These are phyloP conservation scores for Camellia granthamiana DNA, from an alignment of 148 eudicot species.

Conservation along the genomic window DNA sequence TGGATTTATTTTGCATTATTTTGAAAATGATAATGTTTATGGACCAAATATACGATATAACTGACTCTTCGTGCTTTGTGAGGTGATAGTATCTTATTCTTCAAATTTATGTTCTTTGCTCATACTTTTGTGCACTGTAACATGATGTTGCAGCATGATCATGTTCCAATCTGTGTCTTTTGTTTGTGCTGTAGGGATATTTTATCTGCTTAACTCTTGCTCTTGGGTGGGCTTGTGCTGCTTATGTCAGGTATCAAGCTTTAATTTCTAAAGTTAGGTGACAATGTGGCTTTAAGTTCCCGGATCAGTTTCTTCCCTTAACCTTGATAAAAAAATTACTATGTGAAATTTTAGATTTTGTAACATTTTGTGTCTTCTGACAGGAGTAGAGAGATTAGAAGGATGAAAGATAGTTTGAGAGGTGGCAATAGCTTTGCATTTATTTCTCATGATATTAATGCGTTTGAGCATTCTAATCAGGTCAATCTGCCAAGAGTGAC, in stretches of 20 bases:
- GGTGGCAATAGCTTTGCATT: constrained; percentile 77
- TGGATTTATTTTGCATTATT: not conserved
- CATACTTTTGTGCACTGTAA: not conserved
- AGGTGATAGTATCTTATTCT: not conserved
- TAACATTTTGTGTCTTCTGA: not conserved
- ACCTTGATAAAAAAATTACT: not conserved
- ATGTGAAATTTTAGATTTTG: not conserved
- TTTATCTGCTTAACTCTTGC: constrained; percentile 73
- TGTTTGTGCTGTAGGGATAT: constrained; percentile 55
- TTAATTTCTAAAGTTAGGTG: not conserved
- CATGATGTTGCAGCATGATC: constrained; percentile 7
- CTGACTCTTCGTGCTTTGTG: not conserved
- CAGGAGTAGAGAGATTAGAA: constrained; percentile 88
- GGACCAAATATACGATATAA: not conserved
- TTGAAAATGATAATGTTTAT: not conserved
- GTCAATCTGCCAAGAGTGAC: constrained; percentile 72
- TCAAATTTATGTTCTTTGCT: not conserved
- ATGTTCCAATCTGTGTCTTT: not conserved
- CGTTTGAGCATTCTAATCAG: constrained; percentile 91
- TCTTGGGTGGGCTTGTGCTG: constrained; percentile 79
- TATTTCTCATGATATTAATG: constrained; percentile 66
- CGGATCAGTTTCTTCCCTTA: not conserved
- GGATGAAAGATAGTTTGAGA: constrained; percentile 51
- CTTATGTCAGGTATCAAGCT: constrained; percentile 71
- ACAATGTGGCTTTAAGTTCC: not conserved